A percentile compares a stretch with the other conserved stretches of the same genome.
phyloP scores from a whole-genome alignment of 169 alveolate species.

The Cryptosporidium viatorum region DNA sequence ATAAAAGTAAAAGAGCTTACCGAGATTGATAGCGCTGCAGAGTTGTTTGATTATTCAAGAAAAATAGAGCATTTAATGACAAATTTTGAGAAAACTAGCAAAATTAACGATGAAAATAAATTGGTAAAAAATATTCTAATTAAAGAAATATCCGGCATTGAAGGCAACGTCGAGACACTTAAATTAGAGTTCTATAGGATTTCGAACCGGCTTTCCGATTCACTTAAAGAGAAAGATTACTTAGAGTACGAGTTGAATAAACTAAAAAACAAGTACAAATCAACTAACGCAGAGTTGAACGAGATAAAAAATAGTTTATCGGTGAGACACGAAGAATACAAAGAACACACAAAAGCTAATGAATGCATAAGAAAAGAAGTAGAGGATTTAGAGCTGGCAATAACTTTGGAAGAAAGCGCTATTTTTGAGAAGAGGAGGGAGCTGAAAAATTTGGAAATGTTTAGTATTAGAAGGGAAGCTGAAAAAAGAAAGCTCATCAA shows the following conservation, averaged over 20 bases:
- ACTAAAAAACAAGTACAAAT: constrained; percentile 5
- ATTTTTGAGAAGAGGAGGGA: constrained; percentile 18
- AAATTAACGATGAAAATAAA: constrained; percentile 5
- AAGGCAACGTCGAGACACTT: constrained; percentile 22
- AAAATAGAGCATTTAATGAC: constrained; percentile 25
- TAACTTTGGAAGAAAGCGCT: constrained; percentile 25
- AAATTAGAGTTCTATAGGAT: constrained; percentile 17
- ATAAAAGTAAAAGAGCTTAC: constrained; percentile 16
- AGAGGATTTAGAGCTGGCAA: constrained; percentile 51
- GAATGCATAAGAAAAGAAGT: constrained; percentile 20
- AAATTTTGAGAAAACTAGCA: neutral
- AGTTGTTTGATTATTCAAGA: constrained; percentile 29
- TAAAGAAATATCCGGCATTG: constrained; percentile 29
- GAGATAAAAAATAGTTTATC: constrained; percentile 19
- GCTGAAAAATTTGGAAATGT: neutral
- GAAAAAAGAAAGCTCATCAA: neutral
- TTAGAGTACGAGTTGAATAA: constrained; percentile 24
- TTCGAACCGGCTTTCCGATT: neutral
- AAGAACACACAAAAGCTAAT: neutral
- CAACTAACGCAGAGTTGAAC: neutral
- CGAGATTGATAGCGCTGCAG: constrained; percentile 40
- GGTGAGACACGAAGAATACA: neutral
- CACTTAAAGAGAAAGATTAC: constrained; percentile 3
- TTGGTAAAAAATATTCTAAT: constrained; percentile 14
- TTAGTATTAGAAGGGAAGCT: neutral